Percentiles rank a stretch among this genome's conserved stretches.
Evolutionary conservation across 257 asterid genomes (phyloP).

Genomic region (Solanum verrucosum): DNA sequence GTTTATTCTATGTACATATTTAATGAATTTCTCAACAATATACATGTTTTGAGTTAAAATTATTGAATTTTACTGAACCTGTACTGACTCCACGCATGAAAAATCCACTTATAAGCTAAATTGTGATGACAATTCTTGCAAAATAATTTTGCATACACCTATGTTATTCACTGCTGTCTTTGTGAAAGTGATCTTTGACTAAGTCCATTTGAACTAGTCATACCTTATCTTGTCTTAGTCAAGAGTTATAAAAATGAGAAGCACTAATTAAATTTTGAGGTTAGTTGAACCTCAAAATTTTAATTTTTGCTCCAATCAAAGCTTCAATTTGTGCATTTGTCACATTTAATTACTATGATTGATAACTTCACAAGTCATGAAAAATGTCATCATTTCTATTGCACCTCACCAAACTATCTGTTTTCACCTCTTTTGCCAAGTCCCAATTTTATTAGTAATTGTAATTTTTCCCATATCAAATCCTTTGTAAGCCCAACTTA

Average conservation of each 20-base stretch:
- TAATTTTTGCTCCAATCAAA: not conserved
- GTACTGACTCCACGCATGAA: fast-evolving
- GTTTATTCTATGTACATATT: too few species aligned
- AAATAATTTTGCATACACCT: not conserved
- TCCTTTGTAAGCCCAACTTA: not conserved
- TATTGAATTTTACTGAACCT: too few species aligned
- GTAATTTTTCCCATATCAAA: not conserved
- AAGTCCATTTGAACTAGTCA: not conserved
- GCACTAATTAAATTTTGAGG: not conserved
- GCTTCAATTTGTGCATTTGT: not conserved
- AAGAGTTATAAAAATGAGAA: not conserved
- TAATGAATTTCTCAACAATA: too few species aligned
- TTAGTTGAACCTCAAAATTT: not conserved
- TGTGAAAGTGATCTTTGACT: not conserved
- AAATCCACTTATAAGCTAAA: too few species aligned
- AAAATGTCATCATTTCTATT: not conserved
- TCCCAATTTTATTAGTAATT: not conserved
- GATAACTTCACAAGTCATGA: not conserved
- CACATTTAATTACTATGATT: not conserved
- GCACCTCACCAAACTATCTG: not conserved
- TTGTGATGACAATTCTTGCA: not conserved
- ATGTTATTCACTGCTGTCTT: not conserved
- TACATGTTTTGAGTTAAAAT: too few species aligned
- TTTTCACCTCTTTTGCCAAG: not conserved
- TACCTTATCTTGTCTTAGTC: not conserved